Evolutionary conservation across 192 early-diverging fungal genomes (phyloP), one percentile per base, ranked within the genome.

Genomic region (Backusella sp.): DNA sequence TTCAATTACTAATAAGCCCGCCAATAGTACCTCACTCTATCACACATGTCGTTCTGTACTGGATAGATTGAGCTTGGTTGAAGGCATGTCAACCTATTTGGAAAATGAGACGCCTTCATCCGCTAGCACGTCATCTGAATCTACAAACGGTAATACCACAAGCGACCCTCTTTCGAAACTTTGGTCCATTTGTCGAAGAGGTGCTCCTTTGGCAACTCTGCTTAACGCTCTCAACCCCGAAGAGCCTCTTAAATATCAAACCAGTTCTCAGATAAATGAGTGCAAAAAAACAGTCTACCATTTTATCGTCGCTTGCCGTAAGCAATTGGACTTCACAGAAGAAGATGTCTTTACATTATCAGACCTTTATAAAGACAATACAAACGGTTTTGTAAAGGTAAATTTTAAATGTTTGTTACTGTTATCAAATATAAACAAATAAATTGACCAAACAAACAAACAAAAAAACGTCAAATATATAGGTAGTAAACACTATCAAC

Each of bases 311-410:
- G 91, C 92, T 30, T 96, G 96, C 84, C 92, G 93, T 68, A 85
- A 90, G 37, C 89, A 95, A 79, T 86, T 93, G 1, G 77, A 95
- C 68, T 86, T 90, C 11, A 86, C 82, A 36, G 90, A 96, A 35
- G 92, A 96, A 69, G 86, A 93, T 72, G 80, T 94, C 34, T 95
- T 97, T 81, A 89, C 92, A 46, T 90, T 98, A 71, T 88, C 94
- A 9, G 95, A 96, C 66, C 83, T 98, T 39, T 96, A 92, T 82
- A 91, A 94, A 73, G 96, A 98, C 79, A 95, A 99, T 79, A 99
- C 96, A 37, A 97, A 96, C 83, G 94, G 91, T 70, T 96, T 98
- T 80, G 93, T 99, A 75, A 99, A 96, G 90, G 97, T 95, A 84
- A 39, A 39, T 3, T 5, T 44, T 23, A 59, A 59, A 28, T 28